These are phyloP conservation scores for Persicaria tinctoria DNA, from an alignment of 148 eudicot genomes.

Conservation along the genomic window DNA sequence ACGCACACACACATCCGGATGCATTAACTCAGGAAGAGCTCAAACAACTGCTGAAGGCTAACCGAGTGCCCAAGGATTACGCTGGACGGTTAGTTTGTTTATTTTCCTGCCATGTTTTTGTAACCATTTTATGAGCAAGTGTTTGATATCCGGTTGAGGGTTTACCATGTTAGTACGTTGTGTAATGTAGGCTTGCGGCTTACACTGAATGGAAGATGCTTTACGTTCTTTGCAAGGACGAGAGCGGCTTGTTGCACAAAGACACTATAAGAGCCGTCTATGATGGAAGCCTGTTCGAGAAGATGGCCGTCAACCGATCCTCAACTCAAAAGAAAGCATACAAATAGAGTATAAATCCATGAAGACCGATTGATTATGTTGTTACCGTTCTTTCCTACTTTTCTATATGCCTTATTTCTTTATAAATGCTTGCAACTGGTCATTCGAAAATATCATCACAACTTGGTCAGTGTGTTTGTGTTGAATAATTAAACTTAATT, in stretches of 20 bases:
- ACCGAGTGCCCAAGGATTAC: conserved; percentile 48
- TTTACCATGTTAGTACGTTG: background rate
- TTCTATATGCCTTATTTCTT: background rate
- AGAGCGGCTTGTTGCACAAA: conserved; percentile 48
- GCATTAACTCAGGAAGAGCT: conserved; percentile 54
- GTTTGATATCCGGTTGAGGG: background rate
- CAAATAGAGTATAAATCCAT: background rate
- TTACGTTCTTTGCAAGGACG: conserved; percentile 50
- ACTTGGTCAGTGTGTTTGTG: too few relatives aligned
- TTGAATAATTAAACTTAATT: too few relatives aligned
- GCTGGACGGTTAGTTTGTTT: conserved; percentile 38
- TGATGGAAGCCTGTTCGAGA: conserved; percentile 67
- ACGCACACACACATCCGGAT: conserved; percentile 33
- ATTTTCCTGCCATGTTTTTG: too few relatives aligned
- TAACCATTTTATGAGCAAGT: background rate
- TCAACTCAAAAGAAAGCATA: conserved; percentile 24
- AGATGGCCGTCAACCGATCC: conserved; percentile 38
- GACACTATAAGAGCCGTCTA: conserved; percentile 51
- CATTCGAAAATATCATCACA: too few relatives aligned
- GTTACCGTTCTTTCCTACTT: background rate
- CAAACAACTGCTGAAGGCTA: conserved; percentile 39
- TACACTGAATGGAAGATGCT: conserved; percentile 62
- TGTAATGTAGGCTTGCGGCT: conserved; percentile 36
- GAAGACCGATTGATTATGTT: background rate
- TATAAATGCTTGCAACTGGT: background rate